Percentiles rank a stretch among this genome's conserved stretches.
Conservation (phyloP, 495 filamentous ascomycete genomes). For the Massariosphaeria phaeospora region DNA sequence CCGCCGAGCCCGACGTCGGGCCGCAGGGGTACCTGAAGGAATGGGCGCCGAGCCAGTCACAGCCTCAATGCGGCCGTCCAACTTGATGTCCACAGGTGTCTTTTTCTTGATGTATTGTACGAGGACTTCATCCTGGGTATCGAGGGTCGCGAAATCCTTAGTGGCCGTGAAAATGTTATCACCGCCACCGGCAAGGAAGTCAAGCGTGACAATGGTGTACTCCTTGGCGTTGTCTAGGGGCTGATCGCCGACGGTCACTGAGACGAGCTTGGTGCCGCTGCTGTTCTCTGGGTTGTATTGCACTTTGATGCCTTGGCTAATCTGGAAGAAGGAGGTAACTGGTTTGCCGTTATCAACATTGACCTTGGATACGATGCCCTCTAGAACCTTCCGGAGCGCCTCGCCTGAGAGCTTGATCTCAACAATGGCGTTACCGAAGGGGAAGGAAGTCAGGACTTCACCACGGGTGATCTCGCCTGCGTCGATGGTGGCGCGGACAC, state of each 20-base stretch:
- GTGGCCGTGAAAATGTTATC: slow-evolving; percentile 49
- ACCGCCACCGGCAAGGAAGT: slow-evolving; percentile 50
- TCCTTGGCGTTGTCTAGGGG: slow-evolving; percentile 37
- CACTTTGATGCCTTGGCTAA: slow-evolving; percentile 47
- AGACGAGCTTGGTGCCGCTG: slow-evolving; percentile 41
- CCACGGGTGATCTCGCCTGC: slow-evolving; percentile 50
- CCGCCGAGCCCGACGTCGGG: neutral
- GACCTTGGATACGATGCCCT: slow-evolving; percentile 44
- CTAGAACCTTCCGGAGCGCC: slow-evolving; percentile 48
- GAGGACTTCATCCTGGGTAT: slow-evolving; percentile 52
- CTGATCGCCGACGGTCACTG: slow-evolving; percentile 42
- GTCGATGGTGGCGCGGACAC: slow-evolving; percentile 54
- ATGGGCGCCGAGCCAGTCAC: slow-evolving; percentile 2
- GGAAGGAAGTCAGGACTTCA: slow-evolving; percentile 53
- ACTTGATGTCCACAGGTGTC: slow-evolving; percentile 45
- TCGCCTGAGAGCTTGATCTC: slow-evolving; percentile 41
- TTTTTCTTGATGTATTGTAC: slow-evolving; percentile 43
- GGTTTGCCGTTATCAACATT: slow-evolving; percentile 45
- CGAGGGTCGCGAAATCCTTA: slow-evolving; percentile 41
- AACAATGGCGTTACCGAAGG: slow-evolving; percentile 53
- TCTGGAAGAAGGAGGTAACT: slow-evolving; percentile 51
- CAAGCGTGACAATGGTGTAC: slow-evolving; percentile 52
- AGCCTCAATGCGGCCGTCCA: slow-evolving; percentile 48
- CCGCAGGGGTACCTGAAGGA: neutral
- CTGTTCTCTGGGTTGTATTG: slow-evolving; percentile 44